These are phyloP conservation scores for Rhizodiscina lignyota DNA, from an alignment of 495 filamentous ascomycete genomes.

Conservation along the genomic window DNA sequence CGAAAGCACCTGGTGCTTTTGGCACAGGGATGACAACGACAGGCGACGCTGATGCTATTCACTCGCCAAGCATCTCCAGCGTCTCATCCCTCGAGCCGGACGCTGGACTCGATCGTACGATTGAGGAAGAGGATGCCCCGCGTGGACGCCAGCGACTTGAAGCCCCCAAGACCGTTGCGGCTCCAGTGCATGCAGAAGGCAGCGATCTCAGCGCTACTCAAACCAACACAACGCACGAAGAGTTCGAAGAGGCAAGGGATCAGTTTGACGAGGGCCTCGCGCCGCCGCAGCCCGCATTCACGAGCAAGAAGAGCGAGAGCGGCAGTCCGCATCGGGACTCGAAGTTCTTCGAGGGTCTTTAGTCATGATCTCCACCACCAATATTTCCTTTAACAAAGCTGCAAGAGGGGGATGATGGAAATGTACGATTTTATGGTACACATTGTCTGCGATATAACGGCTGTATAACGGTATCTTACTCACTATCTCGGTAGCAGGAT, in stretches of 20 bases:
- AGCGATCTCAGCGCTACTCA: slow-evolving; percentile 1
- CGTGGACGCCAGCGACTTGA: neutral
- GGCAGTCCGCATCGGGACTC: slow-evolving; percentile 10
- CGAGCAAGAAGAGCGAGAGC: slow-evolving; percentile 3
- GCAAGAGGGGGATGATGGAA: too few relatives aligned
- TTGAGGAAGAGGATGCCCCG: too few relatives aligned
- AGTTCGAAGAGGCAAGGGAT: slow-evolving; percentile 11
- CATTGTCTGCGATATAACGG: too few relatives aligned
- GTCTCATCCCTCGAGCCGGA: neutral
- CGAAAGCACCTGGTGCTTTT: too few relatives aligned
- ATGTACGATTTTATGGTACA: too few relatives aligned
- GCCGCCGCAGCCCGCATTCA: slow-evolving; percentile 5
- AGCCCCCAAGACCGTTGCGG: neutral
- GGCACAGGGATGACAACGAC: too few relatives aligned
- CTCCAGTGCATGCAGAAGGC: neutral
- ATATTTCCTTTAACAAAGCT: too few relatives aligned
- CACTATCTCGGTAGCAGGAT: too few relatives aligned
- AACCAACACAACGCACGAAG: slow-evolving; percentile 1
- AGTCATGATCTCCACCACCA: too few relatives aligned
- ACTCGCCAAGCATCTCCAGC: neutral
- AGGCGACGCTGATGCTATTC: neutral
- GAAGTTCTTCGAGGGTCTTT: slow-evolving; percentile 6
- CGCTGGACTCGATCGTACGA: too few relatives aligned
- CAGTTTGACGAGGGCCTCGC: slow-evolving; percentile 9
- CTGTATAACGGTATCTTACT: too few relatives aligned